Base-by-base conservation (phyloP, 2,329 filamentous ascomycete species). In the Talaromyces sp. region DNA sequence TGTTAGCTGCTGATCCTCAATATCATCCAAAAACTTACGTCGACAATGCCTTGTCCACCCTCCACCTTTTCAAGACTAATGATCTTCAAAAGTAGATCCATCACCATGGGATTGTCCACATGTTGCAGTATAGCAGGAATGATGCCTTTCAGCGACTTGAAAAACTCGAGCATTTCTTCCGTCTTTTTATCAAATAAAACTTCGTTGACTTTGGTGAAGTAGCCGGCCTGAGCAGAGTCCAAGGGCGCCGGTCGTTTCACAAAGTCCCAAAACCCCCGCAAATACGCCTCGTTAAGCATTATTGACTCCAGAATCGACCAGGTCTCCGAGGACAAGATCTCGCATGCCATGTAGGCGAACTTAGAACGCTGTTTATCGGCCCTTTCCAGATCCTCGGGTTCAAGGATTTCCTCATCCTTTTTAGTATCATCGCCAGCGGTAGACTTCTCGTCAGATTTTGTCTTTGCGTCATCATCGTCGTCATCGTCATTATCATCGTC, bases 121-220 rank as follows among this genome's bases (percentile, higher is more conserved):
- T 99, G 95, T 72, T 90, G 90, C 65, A 99, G 84, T 81, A 99
- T 90, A 69, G 93, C 89, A 13, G 91, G 84, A 25, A 99, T 87
- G 47, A 95, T 90, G 62, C 89, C 87, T 39, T 95, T 90, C 58
- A 97, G 81, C 1, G 88, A 89, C 76, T 93, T 96, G 78, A 99
- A 87, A 67, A 99, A 88, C 19, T 89, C 88, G 70, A 98, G 84
- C 94, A 98, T 99, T 69, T 97, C 94, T 73, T 96, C 92, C 6
- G 96, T 97, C 85, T 98, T 98, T 80, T 95, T 96, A 77, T 98
- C 95, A 64, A 99, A 90, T 22, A 99, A 82, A n/a, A 92, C 91
- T 80, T 99, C 95, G 78, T 98, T 98, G 74, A 99, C 93, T 76
- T 98, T 99, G 63, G 94, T 97, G 76, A 99, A 99, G 77, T 99